phyloP scores from a whole-genome alignment of 73 alveolate genomes.

The Paramecium primaurelia region DNA sequence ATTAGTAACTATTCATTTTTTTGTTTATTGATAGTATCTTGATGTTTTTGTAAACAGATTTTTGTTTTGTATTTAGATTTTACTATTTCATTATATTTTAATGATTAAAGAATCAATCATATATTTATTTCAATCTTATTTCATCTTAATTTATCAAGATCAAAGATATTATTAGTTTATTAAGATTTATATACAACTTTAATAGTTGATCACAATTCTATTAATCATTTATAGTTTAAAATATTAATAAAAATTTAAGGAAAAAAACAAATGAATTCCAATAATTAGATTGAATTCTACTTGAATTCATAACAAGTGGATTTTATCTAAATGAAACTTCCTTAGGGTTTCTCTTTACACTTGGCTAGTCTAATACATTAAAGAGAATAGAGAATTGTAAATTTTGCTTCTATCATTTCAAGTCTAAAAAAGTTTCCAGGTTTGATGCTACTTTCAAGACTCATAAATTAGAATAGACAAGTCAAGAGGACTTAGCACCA shows the following conservation, averaged over 20 bases:
- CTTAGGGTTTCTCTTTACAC: conserved; percentile 10
- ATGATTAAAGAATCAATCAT: too few species aligned
- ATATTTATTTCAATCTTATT: too few species aligned
- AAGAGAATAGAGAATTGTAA: conserved; percentile 34
- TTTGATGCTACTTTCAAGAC: conserved; percentile 22
- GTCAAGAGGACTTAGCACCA: neutral
- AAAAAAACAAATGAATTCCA: neutral
- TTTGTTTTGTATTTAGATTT: too few species aligned
- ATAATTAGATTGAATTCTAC: conserved; percentile 19
- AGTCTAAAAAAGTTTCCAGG: conserved; percentile 21
- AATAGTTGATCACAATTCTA: neutral
- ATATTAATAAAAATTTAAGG: neutral
- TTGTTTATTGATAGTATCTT: too few species aligned
- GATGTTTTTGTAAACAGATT: too few species aligned
- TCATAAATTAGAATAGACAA: neutral
- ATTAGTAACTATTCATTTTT: neutral
- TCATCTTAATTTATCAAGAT: neutral
- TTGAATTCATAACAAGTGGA: neutral
- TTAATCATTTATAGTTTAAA: neutral
- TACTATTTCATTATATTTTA: too few species aligned
- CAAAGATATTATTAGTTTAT: neutral
- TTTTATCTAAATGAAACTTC: neutral
- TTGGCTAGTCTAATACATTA: neutral
- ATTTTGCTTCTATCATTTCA: neutral
- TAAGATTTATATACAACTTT: neutral